Conservation (phyloP, 331 rosid species). For the Spiraea crenata region DNA sequence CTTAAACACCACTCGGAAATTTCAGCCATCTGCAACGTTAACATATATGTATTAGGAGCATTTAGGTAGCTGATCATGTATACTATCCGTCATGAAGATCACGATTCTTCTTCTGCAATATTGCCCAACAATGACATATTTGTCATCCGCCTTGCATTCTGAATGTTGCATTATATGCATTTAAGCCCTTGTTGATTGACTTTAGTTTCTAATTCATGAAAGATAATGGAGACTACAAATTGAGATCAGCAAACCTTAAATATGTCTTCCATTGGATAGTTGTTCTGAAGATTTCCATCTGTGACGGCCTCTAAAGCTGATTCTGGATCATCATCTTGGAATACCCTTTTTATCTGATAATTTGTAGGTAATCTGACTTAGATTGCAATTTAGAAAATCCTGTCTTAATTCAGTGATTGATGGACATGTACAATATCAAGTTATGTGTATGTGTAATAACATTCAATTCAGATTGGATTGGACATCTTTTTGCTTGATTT, state of each 20-base stretch:
- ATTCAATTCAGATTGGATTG: no score
- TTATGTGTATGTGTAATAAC: no score
- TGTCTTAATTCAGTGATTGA: no score
- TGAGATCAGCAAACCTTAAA: constrained; percentile 42
- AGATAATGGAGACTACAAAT: neutral
- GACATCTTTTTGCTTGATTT: no score
- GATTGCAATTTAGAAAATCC: neutral
- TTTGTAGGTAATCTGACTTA: constrained; percentile 14
- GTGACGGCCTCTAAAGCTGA: constrained; percentile 47
- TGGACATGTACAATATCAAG: no score
- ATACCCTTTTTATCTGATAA: constrained; percentile 48
- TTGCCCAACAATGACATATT: no score
- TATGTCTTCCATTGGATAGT: constrained; percentile 47
- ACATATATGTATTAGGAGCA: neutral
- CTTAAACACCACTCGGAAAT: constrained; percentile 58
- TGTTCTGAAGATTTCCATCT: constrained; percentile 57
- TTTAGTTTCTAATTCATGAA: neutral
- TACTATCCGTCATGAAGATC: no score
- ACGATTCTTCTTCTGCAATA: no score
- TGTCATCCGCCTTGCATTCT: no score
- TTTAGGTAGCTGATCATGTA: neutral
- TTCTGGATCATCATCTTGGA: constrained; percentile 50
- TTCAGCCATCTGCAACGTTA: constrained; percentile 51
- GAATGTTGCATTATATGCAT: no score
- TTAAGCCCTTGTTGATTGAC: no score